Conservation (phyloP, 768 basidiomycete genomes). For the Podaxis pistillaris region DNA sequence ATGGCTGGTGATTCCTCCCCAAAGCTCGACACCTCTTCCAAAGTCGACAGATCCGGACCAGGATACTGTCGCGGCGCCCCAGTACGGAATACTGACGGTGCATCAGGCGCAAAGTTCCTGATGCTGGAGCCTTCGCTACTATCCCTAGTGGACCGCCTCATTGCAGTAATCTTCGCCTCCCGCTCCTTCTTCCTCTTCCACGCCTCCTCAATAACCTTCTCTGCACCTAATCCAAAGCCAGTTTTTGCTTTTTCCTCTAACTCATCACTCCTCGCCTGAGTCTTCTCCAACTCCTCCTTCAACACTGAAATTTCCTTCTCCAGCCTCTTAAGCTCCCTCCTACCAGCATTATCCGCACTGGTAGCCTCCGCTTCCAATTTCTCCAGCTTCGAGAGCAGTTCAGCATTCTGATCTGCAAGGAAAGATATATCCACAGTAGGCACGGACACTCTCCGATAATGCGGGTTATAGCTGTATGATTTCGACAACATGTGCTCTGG, state of each 20-base stretch:
- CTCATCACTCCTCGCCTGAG: slow-evolving; percentile 68
- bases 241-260: slow-evolving; percentile 64
- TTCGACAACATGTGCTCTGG: slow-evolving; percentile 6
- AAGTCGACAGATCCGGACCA: slow-evolving; percentile 17
- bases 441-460: slow-evolving; percentile 52
- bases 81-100: slow-evolving; percentile 35
- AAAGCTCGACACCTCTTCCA: slow-evolving; percentile 9
- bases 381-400: slow-evolving; percentile 74
- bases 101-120: slow-evolving; percentile 62
- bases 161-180: slow-evolving; percentile 51
- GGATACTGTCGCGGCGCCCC: slow-evolving; percentile 1
- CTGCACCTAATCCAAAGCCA: slow-evolving; percentile 38
- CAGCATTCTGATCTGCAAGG: slow-evolving; percentile 81
- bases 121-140: slow-evolving; percentile 31
- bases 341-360: slow-evolving; percentile 64
- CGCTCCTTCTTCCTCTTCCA: slow-evolving; percentile 49
- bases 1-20: not conserved
- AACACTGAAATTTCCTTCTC: slow-evolving; percentile 80
- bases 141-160: slow-evolving; percentile 39
- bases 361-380: slow-evolving; percentile 69
- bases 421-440: slow-evolving; percentile 66
- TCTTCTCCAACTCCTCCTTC: slow-evolving; percentile 72
- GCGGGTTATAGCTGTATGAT: slow-evolving; percentile 27
- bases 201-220: slow-evolving; percentile 40
- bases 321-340: slow-evolving; percentile 65